Evolutionary conservation across 2,329 filamentous ascomycete species (phyloP).

Genomic region (Cladosporium sphaerospermum): DNA sequence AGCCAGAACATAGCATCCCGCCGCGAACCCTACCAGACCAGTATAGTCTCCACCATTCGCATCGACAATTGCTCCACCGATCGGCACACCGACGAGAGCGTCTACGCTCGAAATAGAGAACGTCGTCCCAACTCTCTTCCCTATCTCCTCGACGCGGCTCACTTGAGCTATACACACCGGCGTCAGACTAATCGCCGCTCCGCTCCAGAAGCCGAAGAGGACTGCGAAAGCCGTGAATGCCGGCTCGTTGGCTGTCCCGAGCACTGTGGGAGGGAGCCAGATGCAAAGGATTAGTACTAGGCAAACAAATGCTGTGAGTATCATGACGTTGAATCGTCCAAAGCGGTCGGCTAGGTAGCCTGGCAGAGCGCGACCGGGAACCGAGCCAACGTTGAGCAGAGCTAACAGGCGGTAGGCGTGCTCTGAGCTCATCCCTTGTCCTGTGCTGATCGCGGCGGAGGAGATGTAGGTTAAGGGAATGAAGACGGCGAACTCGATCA

Average conservation of each 20-base stretch:
- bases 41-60: not conserved
- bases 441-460: constrained; percentile 57
- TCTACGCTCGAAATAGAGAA: constrained; percentile 3
- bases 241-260: constrained; percentile 11
- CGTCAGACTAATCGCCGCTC: constrained; percentile 33
- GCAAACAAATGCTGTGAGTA: constrained; percentile 56
- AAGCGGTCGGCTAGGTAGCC: constrained; percentile 69
- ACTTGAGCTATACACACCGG: constrained; percentile 43
- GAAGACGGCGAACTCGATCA: constrained; percentile 44
- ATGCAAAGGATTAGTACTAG: constrained; percentile 61
- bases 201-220: constrained; percentile 33
- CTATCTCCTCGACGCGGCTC: constrained; percentile 38
- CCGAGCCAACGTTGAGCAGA: constrained; percentile 70
- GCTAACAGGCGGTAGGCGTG: constrained; percentile 65
- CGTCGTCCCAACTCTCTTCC: constrained; percentile 18
- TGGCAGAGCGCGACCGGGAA: constrained; percentile 69
- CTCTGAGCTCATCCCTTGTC: constrained; percentile 50
- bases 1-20: not conserved
- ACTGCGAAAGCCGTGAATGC: constrained; percentile 25
- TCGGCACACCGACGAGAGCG: not conserved
- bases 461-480: constrained; percentile 74
- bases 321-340: constrained; percentile 76
- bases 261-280: constrained; percentile 56
- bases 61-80: constrained; percentile 3
- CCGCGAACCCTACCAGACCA: not conserved